Base-by-base conservation (phyloP, 108 stramenopile genomes). In the Stephanodiscus minutulus region DNA sequence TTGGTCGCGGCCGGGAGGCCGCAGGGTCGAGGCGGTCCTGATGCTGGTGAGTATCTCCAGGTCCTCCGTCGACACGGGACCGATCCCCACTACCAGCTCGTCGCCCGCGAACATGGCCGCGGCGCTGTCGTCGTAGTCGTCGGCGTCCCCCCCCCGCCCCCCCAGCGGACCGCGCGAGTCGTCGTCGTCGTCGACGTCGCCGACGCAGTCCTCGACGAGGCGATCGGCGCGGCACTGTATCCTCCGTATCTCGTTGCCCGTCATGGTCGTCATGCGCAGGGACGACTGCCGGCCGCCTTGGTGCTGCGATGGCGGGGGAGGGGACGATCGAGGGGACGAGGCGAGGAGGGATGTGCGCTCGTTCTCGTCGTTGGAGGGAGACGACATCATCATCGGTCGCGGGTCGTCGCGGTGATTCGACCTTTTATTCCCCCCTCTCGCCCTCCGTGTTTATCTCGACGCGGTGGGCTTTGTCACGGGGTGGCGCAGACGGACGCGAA, bases 291-390 rank as follows among this genome's bases (percentile, higher is more conserved):
- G 24, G 54, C 0, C 25, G 27, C 27, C 27, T 22, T 8, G 25
- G 11, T 11, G 55, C 29, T 3, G 25, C 27, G 13, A 11, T 11
- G 55, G 25, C 29, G 55, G 3, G 25, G 54, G 24, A 3, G 54
- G n/a, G 3, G 53, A 18, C 5, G 71, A 62, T 20, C 46, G 21
- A 10, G 74, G 33, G 44, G 58, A 52, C 18, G 48, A 58, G 21
- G 68, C 28, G 60, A 76, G 74, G 68, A 76, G 74, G 59, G 74
- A 69, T 47, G 74, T 53, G 39, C 33, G 44, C 44, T 73, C 72
- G 59, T 69, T 20, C 31, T 69, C 68, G 28, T 76, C 60, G 17
- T 65, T 36, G 43, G 43, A 13, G 43, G 39, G 11, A 39, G 13
- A 44, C 43, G 13, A 13, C 43, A 15, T 44, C 12, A 13, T n/a